Base-by-base conservation (phyloP, 371 early-diverging fungal genomes). In the Lichtheimia ramosa region DNA sequence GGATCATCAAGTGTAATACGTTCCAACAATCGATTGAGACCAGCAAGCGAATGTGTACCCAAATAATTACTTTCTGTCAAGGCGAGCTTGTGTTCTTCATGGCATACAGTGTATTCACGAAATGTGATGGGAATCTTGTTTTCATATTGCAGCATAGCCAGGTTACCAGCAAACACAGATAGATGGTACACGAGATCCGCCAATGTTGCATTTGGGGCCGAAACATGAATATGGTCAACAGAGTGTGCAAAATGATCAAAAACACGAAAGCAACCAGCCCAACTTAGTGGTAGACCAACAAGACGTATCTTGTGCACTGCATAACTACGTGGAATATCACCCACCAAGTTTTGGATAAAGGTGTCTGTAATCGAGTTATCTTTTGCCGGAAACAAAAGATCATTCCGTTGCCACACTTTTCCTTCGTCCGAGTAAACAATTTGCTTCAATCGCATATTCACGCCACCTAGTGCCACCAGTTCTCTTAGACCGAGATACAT, bases 171-270 rank as follows among this genome's bases (percentile, higher is more conserved):
- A 65, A 77, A 77, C 12, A 70, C 60, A 8, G 67, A 51, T 3
- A 77, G 58, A 48, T 77, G 77, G 24, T 66, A 56, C 1, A 48
- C 68, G 20, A 77, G 62, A 6, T 63, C 58, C 5, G 23, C 20
- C 13, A 77, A 52, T 3, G 55, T 41, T 12, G 23, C 40, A 2
- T 57, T 40, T 5, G 63, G 27, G 14, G 71, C 51, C 15, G 58
- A 40, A 2, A 74, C 57, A 15, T 72, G 61, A 55, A 77, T 71
- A 14, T 42, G 40, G 28, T 68, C 70, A 18, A 77, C 68, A 7
- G 74, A 70, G 43, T 77, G 77, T 14, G 73, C 77, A 56, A 77
- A 77, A 34, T 77, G 77, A 56, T 77, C 74, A 66, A 77, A 77
- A 27, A 77, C 65, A 50, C 63, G 64, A 15, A 77, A 52, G 53